These are phyloP conservation scores for Adansonia digitata DNA, from an alignment of 345 rosid species.

Conservation along the genomic window DNA sequence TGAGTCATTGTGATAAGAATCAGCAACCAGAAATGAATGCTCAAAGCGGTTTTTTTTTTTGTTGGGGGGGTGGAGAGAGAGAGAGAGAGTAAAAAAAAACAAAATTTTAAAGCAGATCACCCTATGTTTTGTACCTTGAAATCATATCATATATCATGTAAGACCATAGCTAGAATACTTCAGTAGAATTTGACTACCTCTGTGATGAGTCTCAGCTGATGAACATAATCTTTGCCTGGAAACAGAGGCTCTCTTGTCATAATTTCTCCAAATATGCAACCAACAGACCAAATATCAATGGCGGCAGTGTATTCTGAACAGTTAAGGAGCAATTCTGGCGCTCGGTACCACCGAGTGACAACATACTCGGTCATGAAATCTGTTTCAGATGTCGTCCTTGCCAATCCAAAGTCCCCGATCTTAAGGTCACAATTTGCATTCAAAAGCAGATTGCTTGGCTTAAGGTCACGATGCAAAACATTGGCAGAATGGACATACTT, in stretches of 20 bases:
- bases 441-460: slow-evolving; percentile 74
- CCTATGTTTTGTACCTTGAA: background rate
- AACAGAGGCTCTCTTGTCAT: slow-evolving; percentile 61
- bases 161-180: background rate
- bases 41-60: background rate
- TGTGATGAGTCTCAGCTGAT: slow-evolving; percentile 69
- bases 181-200: slow-evolving; percentile 40
- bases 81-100: background rate
- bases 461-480: slow-evolving; percentile 78
- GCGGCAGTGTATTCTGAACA: slow-evolving; percentile 84
- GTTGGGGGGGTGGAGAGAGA: background rate
- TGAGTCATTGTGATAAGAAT: background rate
- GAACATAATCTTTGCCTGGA: slow-evolving; percentile 78
- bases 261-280: slow-evolving; percentile 76
- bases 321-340: slow-evolving; percentile 74
- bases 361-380: slow-evolving; percentile 88
- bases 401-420: slow-evolving; percentile 76
- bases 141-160: background rate
- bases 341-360: slow-evolving; percentile 78
- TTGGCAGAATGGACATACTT: slow-evolving; percentile 71
- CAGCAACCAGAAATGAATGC: background rate
- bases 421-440: slow-evolving; percentile 77
- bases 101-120: slow-evolving; percentile 1
- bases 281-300: slow-evolving; percentile 81
- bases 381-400: slow-evolving; percentile 75